phyloP scores from a whole-genome alignment of 83 land plant species.

The Picea abies region DNA sequence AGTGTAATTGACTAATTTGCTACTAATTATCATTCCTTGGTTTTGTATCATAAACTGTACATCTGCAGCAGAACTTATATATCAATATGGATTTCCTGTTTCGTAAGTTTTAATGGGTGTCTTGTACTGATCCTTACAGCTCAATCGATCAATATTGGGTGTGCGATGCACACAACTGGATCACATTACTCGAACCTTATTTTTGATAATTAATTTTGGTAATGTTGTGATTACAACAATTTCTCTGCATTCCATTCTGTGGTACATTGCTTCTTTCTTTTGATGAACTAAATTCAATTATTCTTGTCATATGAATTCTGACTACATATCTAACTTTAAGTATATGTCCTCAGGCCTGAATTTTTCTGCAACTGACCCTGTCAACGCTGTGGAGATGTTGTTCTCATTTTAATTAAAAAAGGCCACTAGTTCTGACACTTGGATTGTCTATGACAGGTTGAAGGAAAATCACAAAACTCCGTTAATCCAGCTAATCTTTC shows the following conservation, averaged over 20 bases:
- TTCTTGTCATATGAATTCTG: too few species aligned
- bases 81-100: background rate
- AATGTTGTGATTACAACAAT: background rate
- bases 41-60: constrained; percentile 12
- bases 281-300: background rate
- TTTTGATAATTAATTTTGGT: background rate
- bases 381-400: too few species aligned
- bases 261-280: background rate
- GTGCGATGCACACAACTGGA: background rate
- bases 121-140: background rate
- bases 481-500: too few species aligned
- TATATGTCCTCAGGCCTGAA: too few species aligned
- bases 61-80: constrained; percentile 7
- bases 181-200: background rate
- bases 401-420: too few species aligned
- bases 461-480: too few species aligned
- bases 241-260: background rate
- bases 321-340: too few species aligned
- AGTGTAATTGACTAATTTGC: constrained; percentile 5
- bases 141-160: background rate
- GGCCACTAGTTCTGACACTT: background rate
- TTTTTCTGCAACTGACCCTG: too few species aligned
- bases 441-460: background rate
- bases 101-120: background rate
- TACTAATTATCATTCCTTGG: constrained; percentile 14